Conservation (phyloP, 805 yeast species). For the Helenozyma baotianmanensis region DNA sequence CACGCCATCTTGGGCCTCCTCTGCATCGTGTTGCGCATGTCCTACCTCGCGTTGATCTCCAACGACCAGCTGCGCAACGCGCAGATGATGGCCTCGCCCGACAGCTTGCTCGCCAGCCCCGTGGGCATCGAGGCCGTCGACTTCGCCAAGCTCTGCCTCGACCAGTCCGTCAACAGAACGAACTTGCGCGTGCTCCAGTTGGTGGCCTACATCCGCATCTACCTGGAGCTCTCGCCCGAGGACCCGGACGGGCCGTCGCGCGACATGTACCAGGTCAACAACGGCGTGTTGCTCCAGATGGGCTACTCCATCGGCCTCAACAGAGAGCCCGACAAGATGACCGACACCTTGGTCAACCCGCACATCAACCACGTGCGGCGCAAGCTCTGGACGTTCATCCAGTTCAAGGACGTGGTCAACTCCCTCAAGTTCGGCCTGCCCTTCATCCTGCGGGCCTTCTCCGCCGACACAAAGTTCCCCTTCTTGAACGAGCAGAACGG, state of each 20-base stretch:
- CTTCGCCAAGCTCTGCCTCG: conserved; percentile 13
- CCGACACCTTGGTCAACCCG: conserved; percentile 5
- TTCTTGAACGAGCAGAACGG: conserved; percentile 3
- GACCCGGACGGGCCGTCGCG: conserved; percentile 16
- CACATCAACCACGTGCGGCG: conserved; percentile 11
- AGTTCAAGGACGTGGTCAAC: conserved; percentile 8
- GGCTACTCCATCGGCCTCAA: conserved; percentile 13
- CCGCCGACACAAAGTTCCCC: conserved; percentile 10
- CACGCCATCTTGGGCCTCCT: conserved; percentile 11
- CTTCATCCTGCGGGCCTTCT: conserved; percentile 3
- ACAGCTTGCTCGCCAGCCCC: conserved; percentile 5
- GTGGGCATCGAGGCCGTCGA: conserved; percentile 16
- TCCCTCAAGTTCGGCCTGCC: conserved; percentile 14
- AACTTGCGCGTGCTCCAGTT: conserved; percentile 11
- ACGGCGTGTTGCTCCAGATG: conserved; percentile 14
- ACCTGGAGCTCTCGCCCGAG: conserved; percentile 15
- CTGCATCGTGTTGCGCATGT: conserved; percentile 13
- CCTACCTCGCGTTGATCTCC: conserved; percentile 14
- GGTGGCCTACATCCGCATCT: conserved; percentile 8
- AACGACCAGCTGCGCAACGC: conserved; percentile 3
- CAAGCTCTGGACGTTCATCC: conserved; percentile 15
- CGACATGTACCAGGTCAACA: conserved; percentile 13
- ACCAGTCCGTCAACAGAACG: conserved; percentile 9
- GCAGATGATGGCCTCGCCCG: neutral
- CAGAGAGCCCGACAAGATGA: conserved; percentile 11